These are phyloP conservation scores for Leccinum broughii DNA, from an alignment of 768 basidiomycete genomes.

Conservation along the genomic window DNA sequence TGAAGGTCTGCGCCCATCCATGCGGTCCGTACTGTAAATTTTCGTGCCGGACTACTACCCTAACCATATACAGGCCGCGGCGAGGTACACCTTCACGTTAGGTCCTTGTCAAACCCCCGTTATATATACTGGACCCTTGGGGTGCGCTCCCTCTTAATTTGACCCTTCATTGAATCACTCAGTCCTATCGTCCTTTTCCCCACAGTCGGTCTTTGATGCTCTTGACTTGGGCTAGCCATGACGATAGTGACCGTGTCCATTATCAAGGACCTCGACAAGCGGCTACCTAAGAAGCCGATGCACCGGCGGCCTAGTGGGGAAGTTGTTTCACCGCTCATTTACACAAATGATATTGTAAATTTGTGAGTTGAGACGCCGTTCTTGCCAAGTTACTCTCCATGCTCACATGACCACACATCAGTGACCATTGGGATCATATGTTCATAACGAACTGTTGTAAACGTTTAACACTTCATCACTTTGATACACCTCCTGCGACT, in stretches of 20 bases:
- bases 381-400: neutral
- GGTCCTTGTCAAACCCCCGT: slow-evolving; percentile 1
- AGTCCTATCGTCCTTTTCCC: slow-evolving; percentile 13
- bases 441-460: slow-evolving; percentile 52
- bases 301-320: slow-evolving; percentile 48
- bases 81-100: slow-evolving; percentile 8
- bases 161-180: slow-evolving; percentile 7
- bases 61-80: slow-evolving; percentile 3
- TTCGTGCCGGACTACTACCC: slow-evolving; percentile 24
- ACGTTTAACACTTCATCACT: slow-evolving; percentile 55
- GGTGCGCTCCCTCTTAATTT: slow-evolving; percentile 22
- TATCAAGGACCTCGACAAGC: slow-evolving; percentile 47
- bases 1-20: slow-evolving; percentile 21
- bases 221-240: slow-evolving; percentile 25
- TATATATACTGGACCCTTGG: slow-evolving; percentile 22
- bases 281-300: slow-evolving; percentile 41
- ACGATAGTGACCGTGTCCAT: slow-evolving; percentile 16
- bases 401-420: slow-evolving; percentile 27
- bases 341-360: slow-evolving; percentile 48
- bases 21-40: slow-evolving; percentile 20
- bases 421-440: slow-evolving; percentile 74
- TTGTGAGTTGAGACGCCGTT: slow-evolving; percentile 44
- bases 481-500: slow-evolving; percentile 47
- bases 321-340: slow-evolving; percentile 56
- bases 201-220: slow-evolving; percentile 25